These are phyloP conservation scores for Narthecium ossifragum DNA, from an alignment of 106 monocot species.

Conservation along the genomic window DNA sequence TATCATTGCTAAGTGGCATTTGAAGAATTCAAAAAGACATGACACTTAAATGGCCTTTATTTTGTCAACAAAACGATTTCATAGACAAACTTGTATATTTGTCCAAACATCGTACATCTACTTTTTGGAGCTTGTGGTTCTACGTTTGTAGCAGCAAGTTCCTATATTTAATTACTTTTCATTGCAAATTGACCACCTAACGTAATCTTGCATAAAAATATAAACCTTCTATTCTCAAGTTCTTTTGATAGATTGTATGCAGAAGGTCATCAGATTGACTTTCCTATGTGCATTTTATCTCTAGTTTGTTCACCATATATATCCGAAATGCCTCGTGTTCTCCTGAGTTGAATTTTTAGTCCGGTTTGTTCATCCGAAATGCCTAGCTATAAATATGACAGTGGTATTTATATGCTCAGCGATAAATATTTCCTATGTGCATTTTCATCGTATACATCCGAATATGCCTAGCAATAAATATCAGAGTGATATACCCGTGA, in stretches of 20 bases:
- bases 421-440: not conserved
- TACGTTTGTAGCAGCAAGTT: no score
- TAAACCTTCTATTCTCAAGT: no score
- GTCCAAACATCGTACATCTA: no score
- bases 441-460: not conserved
- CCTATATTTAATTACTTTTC: no score
- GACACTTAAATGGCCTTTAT: not conserved
- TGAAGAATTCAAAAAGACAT: not conserved
- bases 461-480: not conserved
- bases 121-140: no score
- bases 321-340: not conserved
- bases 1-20: not conserved
- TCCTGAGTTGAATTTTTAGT: not conserved
- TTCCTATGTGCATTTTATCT: no score
- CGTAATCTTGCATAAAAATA: no score
- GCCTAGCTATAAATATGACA: not conserved
- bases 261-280: not conserved
- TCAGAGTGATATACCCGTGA: conserved; percentile 54
- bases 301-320: no score
- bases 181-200: no score
- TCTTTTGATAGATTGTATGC: not conserved
- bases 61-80: not conserved
- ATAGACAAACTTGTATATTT: not conserved
- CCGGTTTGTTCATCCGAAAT: no score
- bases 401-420: not conserved